phyloP scores from a whole-genome alignment of 2,329 filamentous ascomycete species.

The Aspergillus tanneri region DNA sequence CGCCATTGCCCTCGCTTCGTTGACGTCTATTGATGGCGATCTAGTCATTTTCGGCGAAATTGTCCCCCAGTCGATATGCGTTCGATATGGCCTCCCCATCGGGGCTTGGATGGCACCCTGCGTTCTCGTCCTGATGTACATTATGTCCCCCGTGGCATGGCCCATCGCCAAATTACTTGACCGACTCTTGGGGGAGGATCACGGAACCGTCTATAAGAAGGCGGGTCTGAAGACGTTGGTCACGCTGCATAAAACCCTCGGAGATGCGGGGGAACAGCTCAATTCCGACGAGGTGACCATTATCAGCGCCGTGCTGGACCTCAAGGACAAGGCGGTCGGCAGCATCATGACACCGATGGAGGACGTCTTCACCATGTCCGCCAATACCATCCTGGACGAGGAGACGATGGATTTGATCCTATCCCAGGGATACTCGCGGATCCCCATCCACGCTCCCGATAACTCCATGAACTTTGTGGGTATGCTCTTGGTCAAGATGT shows the following conservation, averaged over 20 bases:
- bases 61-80: constrained; percentile 92
- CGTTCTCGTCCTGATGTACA: constrained; percentile 85
- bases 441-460: constrained; percentile 86
- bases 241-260: constrained; percentile 87
- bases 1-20: constrained; percentile 2
- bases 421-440: constrained; percentile 90
- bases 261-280: constrained; percentile 77
- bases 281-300: constrained; percentile 99
- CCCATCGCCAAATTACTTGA: constrained; percentile 95
- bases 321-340: constrained; percentile 93
- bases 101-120: constrained; percentile 90
- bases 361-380: constrained; percentile 95
- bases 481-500: constrained; percentile 97
- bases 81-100: constrained; percentile 91
- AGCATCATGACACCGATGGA: constrained; percentile 99
- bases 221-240: constrained; percentile 95
- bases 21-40: constrained; percentile 1
- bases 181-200: constrained; percentile 86
- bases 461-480: constrained; percentile 87
- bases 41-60: constrained; percentile 97
- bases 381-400: constrained; percentile 89
- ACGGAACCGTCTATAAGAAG: constrained; percentile 97
- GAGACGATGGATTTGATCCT: constrained; percentile 91
- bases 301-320: constrained; percentile 91
- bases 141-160: constrained; percentile 86